Evolutionary conservation across 768 basidiomycete genomes (phyloP).

Genomic region (Tubosaeta sp.): DNA sequence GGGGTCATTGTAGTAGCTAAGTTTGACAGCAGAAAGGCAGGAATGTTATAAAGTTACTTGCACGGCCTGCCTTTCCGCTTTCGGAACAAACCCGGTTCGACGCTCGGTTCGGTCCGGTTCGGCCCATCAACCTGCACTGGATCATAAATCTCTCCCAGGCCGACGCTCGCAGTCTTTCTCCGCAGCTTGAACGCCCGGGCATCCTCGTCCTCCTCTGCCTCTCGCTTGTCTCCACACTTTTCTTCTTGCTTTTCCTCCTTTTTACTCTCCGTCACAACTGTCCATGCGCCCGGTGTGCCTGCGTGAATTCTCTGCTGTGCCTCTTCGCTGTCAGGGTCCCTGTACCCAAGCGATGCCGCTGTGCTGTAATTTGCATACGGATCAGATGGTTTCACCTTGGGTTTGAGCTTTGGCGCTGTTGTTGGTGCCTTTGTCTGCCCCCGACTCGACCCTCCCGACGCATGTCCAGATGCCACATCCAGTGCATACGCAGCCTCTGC

Average conservation of each 20-base stretch:
- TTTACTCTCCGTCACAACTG: slow-evolving; percentile 42
- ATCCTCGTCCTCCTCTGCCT: slow-evolving; percentile 42
- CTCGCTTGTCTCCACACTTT: slow-evolving; percentile 30
- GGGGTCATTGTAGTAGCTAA: background rate
- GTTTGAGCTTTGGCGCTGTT: slow-evolving; percentile 30
- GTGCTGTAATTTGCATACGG: slow-evolving; percentile 86
- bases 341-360: slow-evolving; percentile 76
- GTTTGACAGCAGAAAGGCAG: background rate
- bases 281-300: slow-evolving; percentile 77
- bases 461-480: slow-evolving; percentile 69
- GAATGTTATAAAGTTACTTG: background rate
- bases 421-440: slow-evolving; percentile 3
- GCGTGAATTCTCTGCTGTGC: slow-evolving; percentile 55
- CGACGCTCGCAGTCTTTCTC: slow-evolving; percentile 52
- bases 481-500: slow-evolving; percentile 76
- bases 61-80: slow-evolving; percentile 10
- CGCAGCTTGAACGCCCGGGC: slow-evolving; percentile 61
- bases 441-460: slow-evolving; percentile 16
- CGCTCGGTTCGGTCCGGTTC: slow-evolving; percentile 3
- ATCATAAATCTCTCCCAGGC: slow-evolving; percentile 80
- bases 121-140: slow-evolving; percentile 39
- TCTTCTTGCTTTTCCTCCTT: background rate
- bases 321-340: slow-evolving; percentile 75
- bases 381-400: slow-evolving; percentile 53
- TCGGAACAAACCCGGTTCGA: slow-evolving; percentile 18